phyloP scores from a whole-genome alignment of 495 filamentous ascomycete genomes.

The Neurospora sublineolata region DNA sequence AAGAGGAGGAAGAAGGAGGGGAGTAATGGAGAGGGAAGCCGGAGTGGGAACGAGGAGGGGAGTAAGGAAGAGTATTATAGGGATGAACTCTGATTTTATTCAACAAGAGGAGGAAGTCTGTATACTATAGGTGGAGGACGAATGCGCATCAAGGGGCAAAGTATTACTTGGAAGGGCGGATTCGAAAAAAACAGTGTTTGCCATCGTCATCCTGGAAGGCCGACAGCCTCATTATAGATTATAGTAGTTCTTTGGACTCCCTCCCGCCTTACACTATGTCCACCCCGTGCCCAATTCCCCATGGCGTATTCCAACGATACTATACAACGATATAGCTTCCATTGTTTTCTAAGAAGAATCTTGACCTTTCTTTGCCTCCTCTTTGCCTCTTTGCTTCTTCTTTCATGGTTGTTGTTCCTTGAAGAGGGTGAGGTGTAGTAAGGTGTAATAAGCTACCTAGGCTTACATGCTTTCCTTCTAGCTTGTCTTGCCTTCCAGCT shows the following conservation, averaged over 20 bases:
- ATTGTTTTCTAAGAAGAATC: too few relatives aligned
- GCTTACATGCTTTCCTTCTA: too few relatives aligned
- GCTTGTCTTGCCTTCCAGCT: too few relatives aligned
- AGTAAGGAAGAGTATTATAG: constrained; percentile 37
- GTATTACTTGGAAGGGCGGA: not conserved
- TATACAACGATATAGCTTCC: too few relatives aligned
- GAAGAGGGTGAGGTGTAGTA: too few relatives aligned
- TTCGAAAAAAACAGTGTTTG: not conserved
- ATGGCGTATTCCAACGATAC: too few relatives aligned
- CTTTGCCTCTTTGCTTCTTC: too few relatives aligned
- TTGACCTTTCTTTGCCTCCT: too few relatives aligned
- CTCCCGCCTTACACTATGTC: too few relatives aligned
- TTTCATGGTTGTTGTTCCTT: too few relatives aligned
- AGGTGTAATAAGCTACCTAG: too few relatives aligned
- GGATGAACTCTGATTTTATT: constrained; percentile 24
- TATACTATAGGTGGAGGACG: not conserved
- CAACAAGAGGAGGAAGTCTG: not conserved
- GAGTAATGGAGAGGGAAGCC: not conserved
- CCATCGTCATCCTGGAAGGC: not conserved
- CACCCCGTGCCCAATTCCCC: too few relatives aligned
- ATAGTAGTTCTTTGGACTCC: not conserved
- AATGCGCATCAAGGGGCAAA: not conserved
- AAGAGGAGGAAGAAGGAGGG: not conserved
- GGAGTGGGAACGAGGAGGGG: constrained; percentile 20
- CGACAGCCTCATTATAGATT: not conserved